phyloP scores from a whole-genome alignment of 2,329 filamentous ascomycete genomes.

The Aspergillus sp. region DNA sequence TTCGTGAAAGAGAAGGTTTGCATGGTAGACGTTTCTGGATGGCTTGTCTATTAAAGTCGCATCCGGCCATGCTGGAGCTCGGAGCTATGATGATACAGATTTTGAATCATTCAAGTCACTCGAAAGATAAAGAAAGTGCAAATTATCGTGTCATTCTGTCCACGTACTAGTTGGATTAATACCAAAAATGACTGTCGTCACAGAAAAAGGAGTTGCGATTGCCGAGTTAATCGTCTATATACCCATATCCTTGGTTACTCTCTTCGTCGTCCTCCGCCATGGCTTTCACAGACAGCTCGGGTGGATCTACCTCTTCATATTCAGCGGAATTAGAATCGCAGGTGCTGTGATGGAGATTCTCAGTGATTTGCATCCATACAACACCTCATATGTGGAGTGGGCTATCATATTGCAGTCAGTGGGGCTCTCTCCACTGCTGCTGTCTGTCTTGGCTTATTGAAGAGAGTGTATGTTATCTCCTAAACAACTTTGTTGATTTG shows the following conservation, averaged over 20 bases:
- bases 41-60: neutral
- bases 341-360: constrained; percentile 4
- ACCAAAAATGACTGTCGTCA: neutral
- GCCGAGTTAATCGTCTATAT: constrained; percentile 9
- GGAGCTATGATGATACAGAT: neutral
- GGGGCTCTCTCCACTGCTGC: neutral
- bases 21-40: neutral
- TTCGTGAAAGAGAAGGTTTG: neutral
- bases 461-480: neutral
- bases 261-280: neutral
- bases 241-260: neutral
- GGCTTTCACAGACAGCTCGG: constrained; percentile 7
- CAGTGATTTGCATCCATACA: neutral
- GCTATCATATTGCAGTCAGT: constrained; percentile 2
- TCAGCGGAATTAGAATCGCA: neutral
- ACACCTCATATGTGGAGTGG: neutral
- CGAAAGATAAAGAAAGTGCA: neutral
- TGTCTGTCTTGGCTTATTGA: constrained; percentile 1
- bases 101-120: too few relatives aligned
- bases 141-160: neutral
- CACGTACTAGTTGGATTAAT: neutral
- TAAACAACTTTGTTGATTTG: too few relatives aligned
- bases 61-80: neutral
- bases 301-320: constrained; percentile 9
- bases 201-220: neutral